A percentile compares a stretch with the other conserved stretches of the same genome.
Evolutionary conservation across 2,329 filamentous ascomycete species (phyloP).

Genomic region (Neofusicoccum umdonicola): DNA sequence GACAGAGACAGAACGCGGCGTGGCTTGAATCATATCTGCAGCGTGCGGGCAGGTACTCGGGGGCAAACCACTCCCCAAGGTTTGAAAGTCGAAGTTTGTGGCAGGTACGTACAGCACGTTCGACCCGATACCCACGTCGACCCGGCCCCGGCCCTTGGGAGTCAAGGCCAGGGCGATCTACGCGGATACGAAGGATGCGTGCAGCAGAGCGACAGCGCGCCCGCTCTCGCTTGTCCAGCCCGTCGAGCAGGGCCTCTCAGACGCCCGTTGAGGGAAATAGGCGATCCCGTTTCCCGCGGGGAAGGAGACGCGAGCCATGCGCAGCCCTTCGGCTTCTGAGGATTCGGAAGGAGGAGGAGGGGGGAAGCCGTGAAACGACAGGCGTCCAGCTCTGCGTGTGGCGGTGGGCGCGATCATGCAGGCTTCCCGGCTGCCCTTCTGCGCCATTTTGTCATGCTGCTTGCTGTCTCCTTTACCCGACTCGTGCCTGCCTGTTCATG

Average conservation of each 20-base stretch:
- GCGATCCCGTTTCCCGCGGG: background rate
- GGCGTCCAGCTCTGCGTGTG: background rate
- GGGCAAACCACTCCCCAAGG: too few species aligned
- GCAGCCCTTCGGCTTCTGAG: background rate
- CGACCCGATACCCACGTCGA: too few species aligned
- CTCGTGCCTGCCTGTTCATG: too few species aligned
- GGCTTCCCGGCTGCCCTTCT: background rate
- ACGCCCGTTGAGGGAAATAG: background rate
- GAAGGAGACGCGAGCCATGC: background rate
- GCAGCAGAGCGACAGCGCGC: background rate
- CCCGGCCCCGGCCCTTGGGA: too few species aligned
- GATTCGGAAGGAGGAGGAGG: background rate
- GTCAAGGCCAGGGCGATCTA: background rate
- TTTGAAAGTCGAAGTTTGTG: too few species aligned
- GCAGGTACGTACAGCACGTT: too few species aligned
- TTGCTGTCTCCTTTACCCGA: too few species aligned
- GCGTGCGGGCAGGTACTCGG: too few species aligned
- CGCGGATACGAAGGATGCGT: background rate
- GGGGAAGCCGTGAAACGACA: background rate
- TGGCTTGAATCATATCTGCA: background rate
- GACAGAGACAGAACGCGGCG: background rate
- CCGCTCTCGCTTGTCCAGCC: too few species aligned
- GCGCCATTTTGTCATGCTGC: background rate
- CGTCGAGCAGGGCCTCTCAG: too few species aligned
- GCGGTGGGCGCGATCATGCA: background rate